Evolutionary conservation across 768 basidiomycete species (phyloP), one percentile per base, ranked within the genome.

Genomic region (Suillus subluteus): DNA sequence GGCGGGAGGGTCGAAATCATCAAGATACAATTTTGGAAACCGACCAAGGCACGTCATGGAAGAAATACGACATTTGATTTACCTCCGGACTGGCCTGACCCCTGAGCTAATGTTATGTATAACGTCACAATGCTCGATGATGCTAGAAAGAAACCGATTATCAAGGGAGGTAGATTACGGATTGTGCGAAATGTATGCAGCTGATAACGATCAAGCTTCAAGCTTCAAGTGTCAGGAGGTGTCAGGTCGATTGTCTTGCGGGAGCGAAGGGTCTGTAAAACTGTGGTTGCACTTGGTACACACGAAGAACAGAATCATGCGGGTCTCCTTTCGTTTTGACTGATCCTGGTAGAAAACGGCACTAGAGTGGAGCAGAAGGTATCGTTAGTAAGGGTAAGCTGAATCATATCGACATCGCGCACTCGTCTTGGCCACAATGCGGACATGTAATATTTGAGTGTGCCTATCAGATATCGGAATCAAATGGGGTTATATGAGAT

Each of bases 341-440:
- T 99, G 97, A 78, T 98, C 97, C 78, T 98, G 97, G 78, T 92
- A 99, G 75, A 93, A 88, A 6, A 99, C 96, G 62, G 94, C 88
- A 74, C 96, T 99, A 73, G n/a, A 68, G 61, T 56, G 23, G 65
- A 65, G 63, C 35, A 62, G 40, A 65, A 69, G 55, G 43, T 41
- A 62, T 48, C 21, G 58, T 66, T 46, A 62, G 50, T 30, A 18
- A 46, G 3, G 16, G 61, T 59, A 55, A 55, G 43, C 56, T 43
- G 13, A 32, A 43, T 32, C 2, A 9, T 48, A 58, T 48, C 8
- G 41, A 59, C 11, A 30, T 43, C n/a, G 82, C 91, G 71, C 75
- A 95, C 94, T 95, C 94, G 71, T 92, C 88, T 69, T 92, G 82
- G 44, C 89, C 88, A 71, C 96, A 98, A 37, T 82, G 78, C 35